Percentiles rank a stretch among this genome's conserved stretches.
Evolutionary conservation across 225 moss, liverwort and hornwort genomes (phyloP).

Genomic region (Ulota crispa): DNA sequence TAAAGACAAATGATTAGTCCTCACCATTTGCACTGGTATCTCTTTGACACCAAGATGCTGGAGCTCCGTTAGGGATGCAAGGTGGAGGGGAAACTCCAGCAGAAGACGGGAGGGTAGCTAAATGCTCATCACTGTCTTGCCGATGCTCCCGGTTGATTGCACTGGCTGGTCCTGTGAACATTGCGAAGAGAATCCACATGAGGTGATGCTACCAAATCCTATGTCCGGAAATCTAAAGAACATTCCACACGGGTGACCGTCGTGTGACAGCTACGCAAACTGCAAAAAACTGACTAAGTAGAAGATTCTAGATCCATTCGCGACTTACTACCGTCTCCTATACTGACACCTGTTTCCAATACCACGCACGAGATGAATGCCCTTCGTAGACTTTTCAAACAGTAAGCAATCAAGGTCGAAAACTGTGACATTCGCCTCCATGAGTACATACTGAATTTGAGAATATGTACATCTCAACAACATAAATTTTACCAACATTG

Average conservation of each 20-base stretch:
- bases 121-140: conserved; percentile 73
- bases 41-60: conserved; percentile 76
- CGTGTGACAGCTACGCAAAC: not conserved
- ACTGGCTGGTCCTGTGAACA: conserved; percentile 33
- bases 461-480: not conserved
- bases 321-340: not conserved
- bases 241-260: not conserved
- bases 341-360: not conserved
- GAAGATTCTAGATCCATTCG: not conserved
- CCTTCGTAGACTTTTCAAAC: not conserved
- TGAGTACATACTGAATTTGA: too few relatives aligned
- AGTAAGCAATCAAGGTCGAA: not conserved
- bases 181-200: conserved; percentile 5
- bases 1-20: not conserved
- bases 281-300: not conserved
- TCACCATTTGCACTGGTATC: conserved; percentile 89
- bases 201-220: not conserved
- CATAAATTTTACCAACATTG: not conserved
- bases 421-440: not conserved
- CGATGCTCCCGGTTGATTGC: conserved; percentile 73
- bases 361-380: not conserved
- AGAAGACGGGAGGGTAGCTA: conserved; percentile 67
- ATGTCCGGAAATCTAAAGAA: not conserved
- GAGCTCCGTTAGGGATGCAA: conserved; percentile 61
- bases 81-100: conserved; percentile 52